Percentiles rank a stretch among this genome's conserved stretches.
These are phyloP conservation scores for Patellaria atrata DNA, from an alignment of 495 filamentous ascomycete genomes.

Conservation along the genomic window DNA sequence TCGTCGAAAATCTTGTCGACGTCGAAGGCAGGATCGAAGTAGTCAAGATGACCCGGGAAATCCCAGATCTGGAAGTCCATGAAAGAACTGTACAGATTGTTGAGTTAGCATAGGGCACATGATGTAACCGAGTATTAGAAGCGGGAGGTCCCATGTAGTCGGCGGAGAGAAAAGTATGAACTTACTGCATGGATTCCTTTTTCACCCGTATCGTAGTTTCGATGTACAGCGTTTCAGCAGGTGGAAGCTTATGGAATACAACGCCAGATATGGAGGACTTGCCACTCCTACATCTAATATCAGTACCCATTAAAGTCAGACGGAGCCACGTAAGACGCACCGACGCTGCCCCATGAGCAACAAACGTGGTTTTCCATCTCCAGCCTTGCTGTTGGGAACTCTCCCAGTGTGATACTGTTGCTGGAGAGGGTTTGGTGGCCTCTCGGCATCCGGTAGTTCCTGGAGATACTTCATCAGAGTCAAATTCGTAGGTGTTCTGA, in stretches of 20 bases:
- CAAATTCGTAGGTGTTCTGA: conserved; percentile 19
- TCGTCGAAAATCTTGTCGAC: conserved; percentile 85
- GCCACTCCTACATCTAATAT: conserved; percentile 51
- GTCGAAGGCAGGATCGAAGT: conserved; percentile 72
- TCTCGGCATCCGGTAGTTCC: conserved; percentile 24
- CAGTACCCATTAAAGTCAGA: background rate
- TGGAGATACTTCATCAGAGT: conserved; percentile 25
- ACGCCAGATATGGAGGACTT: conserved; percentile 97
- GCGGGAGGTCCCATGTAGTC: background rate
- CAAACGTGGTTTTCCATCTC: conserved; percentile 60
- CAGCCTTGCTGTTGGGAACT: conserved; percentile 25
- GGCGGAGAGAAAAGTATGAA: conserved; percentile 5
- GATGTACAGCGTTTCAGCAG: conserved; percentile 84
- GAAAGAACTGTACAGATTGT: conserved; percentile 60
- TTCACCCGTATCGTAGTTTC: conserved; percentile 88
- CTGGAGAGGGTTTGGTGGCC: conserved; percentile 18
- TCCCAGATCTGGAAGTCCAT: conserved; percentile 99
- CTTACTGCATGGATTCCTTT: conserved; percentile 83
- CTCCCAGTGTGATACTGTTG: conserved; percentile 26
- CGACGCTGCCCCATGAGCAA: conserved; percentile 91
- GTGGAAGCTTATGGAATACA: conserved; percentile 93
- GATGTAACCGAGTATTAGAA: too few relatives aligned
- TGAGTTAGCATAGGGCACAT: conserved; percentile 2
- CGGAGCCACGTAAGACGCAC: conserved; percentile 32
- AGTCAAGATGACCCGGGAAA: conserved; percentile 85